Conservation (phyloP, 2,329 filamentous ascomycete genomes). For the Fusarium foetens region DNA sequence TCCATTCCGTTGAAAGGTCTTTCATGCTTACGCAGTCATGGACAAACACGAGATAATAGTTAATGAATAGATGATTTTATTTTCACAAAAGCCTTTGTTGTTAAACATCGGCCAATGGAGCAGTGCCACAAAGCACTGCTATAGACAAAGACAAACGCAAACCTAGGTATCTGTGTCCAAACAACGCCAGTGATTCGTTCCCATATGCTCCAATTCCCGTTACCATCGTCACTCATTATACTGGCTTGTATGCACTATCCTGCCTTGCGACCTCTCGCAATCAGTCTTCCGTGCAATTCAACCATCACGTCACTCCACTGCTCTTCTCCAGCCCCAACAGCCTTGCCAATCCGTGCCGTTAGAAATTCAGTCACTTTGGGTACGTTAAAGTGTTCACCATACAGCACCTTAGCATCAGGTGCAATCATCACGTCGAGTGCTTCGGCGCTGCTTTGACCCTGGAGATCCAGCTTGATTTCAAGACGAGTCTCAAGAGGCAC, state of each 20-base stretch:
- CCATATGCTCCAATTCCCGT: constrained; percentile 26
- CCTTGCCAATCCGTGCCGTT: constrained; percentile 60
- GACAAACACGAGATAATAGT: neutral
- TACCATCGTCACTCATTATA: constrained; percentile 46
- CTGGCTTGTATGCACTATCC: neutral
- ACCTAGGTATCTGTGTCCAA: constrained; percentile 39
- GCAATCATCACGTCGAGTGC: constrained; percentile 65
- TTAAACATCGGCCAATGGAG: constrained; percentile 16
- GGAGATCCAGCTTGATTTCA: constrained; percentile 68
- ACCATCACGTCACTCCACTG: constrained; percentile 66
- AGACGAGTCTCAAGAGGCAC: constrained; percentile 74
- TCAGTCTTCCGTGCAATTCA: constrained; percentile 65
- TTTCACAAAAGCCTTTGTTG: constrained; percentile 14
- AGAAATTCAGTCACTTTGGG: constrained; percentile 80
- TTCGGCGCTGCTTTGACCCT: constrained; percentile 55
- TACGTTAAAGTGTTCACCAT: constrained; percentile 81
- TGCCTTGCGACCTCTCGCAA: constrained; percentile 65
- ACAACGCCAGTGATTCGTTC: constrained; percentile 35
- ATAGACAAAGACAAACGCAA: constrained; percentile 28
- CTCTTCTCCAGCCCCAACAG: constrained; percentile 49
- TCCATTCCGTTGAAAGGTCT: neutral
- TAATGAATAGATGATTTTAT: neutral
- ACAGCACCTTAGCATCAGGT: constrained; percentile 71
- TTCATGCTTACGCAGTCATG: neutral
- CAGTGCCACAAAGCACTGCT: constrained; percentile 2